Conservation (phyloP, 176 grass and related monocot genomes). For the Oryza meridionalis region DNA sequence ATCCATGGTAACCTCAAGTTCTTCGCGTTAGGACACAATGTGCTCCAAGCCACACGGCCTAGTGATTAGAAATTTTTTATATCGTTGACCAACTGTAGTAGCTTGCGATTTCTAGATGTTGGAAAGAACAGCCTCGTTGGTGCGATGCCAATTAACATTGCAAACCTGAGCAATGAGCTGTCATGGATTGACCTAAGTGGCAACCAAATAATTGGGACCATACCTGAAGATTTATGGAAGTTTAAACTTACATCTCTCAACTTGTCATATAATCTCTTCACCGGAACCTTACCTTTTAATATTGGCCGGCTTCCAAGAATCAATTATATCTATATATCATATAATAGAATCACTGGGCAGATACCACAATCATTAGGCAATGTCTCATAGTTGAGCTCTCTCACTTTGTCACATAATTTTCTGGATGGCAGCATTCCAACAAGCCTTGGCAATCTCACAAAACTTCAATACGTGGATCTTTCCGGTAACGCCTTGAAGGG, state of each 20-base stretch:
- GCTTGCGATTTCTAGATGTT: background rate
- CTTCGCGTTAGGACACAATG: background rate
- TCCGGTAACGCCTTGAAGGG: no score
- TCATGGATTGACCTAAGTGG: background rate
- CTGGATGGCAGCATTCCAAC: no score
- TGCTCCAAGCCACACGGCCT: background rate
- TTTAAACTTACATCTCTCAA: background rate
- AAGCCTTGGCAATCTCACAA: no score
- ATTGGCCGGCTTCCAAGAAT: no score
- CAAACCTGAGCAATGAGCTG: conserved; percentile 5
- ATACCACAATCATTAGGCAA: no score
- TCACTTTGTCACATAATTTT: no score
- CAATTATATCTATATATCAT: no score
- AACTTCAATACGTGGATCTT: no score
- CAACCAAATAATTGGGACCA: conserved; percentile 24
- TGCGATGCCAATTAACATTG: conserved; percentile 14
- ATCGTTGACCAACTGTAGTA: conserved; percentile 43
- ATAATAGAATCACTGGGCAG: no score
- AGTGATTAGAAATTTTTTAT: conserved; percentile 32
- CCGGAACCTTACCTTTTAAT: no score
- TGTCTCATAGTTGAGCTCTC: no score
- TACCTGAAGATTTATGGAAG: background rate
- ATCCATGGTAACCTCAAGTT: background rate
- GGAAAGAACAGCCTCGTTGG: conserved; percentile 10
- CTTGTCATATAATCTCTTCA: no score